phyloP scores from a whole-genome alignment of 805 yeast species.

The Zygoascus flipseniorum region DNA sequence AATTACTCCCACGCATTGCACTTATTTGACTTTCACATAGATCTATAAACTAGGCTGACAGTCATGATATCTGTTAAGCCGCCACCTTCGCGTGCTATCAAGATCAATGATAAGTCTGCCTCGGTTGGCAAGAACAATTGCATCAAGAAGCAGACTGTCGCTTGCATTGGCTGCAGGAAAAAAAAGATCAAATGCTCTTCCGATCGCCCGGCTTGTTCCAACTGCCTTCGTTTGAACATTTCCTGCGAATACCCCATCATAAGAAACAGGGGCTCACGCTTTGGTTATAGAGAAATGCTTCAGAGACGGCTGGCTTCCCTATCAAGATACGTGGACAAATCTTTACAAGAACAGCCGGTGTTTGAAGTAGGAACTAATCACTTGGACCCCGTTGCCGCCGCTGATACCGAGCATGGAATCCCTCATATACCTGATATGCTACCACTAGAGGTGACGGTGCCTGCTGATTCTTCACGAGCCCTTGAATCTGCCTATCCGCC shows the following conservation, averaged over 20 bases:
- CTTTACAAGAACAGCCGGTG: not conserved
- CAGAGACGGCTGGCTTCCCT: conserved; percentile 16
- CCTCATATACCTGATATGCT: not conserved
- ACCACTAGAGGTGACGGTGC: not conserved
- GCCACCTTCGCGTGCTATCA: not conserved
- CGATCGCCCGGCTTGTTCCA: conserved; percentile 30
- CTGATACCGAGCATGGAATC: not conserved
- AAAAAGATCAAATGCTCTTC: conserved; percentile 32
- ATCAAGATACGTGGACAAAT: conserved; percentile 6
- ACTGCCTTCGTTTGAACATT: conserved; percentile 26
- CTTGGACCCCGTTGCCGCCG: not conserved
- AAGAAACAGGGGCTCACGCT: conserved; percentile 30
- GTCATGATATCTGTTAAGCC: not conserved
- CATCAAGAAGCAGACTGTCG: conserved; percentile 26
- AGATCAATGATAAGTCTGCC: not conserved
- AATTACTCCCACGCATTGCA: not conserved
- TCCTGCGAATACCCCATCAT: conserved; percentile 29
- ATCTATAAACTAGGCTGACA: not conserved
- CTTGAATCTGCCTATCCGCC: conserved; percentile 7
- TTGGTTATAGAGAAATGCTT: conserved; percentile 28
- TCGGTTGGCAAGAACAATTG: conserved; percentile 3
- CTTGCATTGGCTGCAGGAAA: conserved; percentile 29
- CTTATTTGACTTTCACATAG: not conserved
- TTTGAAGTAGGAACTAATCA: not conserved
- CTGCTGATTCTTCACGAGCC: not conserved